Evolutionary conservation across 345 rosid species (phyloP).

Genomic region (Rhizophora apiculata): DNA sequence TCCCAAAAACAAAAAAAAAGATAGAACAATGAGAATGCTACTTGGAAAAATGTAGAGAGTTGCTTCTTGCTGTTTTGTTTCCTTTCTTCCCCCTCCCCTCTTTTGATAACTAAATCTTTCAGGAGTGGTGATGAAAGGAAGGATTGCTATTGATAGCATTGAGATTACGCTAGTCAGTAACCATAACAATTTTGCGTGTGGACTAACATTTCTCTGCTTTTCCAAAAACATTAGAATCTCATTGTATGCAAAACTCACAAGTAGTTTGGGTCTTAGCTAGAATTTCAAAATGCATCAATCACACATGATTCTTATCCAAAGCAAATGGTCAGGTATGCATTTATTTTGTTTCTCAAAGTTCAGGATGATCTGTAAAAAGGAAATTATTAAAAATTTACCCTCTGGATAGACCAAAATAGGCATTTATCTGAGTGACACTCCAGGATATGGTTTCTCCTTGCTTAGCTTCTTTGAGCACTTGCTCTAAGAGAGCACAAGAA

Average conservation of each 20-base stretch:
- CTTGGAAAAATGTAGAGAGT: not conserved
- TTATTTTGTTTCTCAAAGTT: no score
- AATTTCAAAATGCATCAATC: not conserved
- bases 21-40: not conserved
- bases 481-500: constrained; percentile 31
- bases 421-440: constrained; percentile 29
- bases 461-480: constrained; percentile 30
- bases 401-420: constrained; percentile 34
- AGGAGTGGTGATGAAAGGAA: no score
- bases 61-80: not conserved
- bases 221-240: not conserved
- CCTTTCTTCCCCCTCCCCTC: not conserved
- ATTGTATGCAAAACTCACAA: not conserved
- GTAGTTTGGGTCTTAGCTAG: not conserved
- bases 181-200: not conserved
- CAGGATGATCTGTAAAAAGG: constrained; percentile 1
- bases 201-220: not conserved
- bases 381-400: constrained; percentile 21
- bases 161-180: not conserved
- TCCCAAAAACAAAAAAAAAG: not conserved
- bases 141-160: no score
- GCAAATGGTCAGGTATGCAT: no score
- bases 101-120: no score
- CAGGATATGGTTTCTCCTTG: constrained; percentile 21
- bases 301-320: not conserved